phyloP scores from a whole-genome alignment of 1,284 basidiomycete genomes.

The Irpex sp. region DNA sequence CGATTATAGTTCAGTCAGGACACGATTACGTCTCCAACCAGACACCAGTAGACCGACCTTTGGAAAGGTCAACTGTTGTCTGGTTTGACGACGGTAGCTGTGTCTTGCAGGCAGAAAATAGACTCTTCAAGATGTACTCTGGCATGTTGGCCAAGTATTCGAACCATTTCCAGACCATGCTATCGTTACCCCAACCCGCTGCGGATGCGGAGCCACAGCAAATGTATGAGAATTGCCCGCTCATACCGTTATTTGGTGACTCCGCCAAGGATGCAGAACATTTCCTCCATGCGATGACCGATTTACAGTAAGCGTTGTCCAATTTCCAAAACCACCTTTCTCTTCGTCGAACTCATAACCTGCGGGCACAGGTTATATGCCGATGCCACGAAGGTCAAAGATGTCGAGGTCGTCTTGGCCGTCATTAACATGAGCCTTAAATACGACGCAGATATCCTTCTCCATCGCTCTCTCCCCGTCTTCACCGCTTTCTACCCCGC shows the following conservation, averaged over 20 bases:
- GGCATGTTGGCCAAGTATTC: constrained; percentile 6
- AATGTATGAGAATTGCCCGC: constrained; percentile 8
- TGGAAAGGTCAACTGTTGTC: constrained; percentile 3
- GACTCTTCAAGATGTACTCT: constrained; percentile 7
- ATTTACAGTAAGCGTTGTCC: constrained; percentile 1
- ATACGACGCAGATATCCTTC: constrained; percentile 8
- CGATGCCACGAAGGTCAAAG: constrained; percentile 6
- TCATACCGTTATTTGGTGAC: constrained; percentile 1
- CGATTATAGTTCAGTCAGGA: neutral
- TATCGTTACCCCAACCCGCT: constrained; percentile 4
- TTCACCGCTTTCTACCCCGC: constrained; percentile 10
- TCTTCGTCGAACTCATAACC: neutral
- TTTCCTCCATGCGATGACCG: constrained; percentile 7
- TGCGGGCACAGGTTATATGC: neutral
- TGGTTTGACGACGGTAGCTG: constrained; percentile 13
- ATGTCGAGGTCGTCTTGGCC: neutral
- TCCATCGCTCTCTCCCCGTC: constrained; percentile 3
- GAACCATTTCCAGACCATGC: constrained; percentile 2
- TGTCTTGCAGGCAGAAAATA: constrained; percentile 7
- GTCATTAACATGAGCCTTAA: constrained; percentile 1
- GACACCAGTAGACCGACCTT: neutral
- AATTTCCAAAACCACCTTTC: neutral
- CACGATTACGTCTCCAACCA: neutral
- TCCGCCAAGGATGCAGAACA: neutral
- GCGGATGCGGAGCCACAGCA: neutral